phyloP scores from a whole-genome alignment of 306 rosid species.

The Lathyrus oleraceus region DNA sequence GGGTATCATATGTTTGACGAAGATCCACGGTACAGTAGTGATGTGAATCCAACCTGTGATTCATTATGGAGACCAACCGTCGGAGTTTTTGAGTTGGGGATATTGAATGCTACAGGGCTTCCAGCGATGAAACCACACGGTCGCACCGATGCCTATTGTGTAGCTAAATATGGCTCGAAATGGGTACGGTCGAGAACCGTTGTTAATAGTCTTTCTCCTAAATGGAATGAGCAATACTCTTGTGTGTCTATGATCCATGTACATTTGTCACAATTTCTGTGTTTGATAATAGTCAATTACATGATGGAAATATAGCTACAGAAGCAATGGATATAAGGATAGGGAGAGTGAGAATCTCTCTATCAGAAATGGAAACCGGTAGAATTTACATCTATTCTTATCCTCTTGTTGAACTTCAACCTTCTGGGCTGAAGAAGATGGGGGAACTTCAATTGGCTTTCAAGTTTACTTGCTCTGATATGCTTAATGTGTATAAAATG shows the following conservation, averaged over 20 bases:
- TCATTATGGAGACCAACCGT: slow-evolving; percentile 33
- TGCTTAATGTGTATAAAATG: not conserved
- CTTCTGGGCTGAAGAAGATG: slow-evolving; percentile 43
- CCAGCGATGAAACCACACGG: slow-evolving; percentile 40
- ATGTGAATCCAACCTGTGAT: slow-evolving; percentile 35
- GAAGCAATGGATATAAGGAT: slow-evolving; percentile 35
- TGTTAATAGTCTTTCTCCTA: slow-evolving; percentile 39
- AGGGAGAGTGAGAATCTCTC: slow-evolving; percentile 41
- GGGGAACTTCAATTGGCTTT: slow-evolving; percentile 44
- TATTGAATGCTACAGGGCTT: slow-evolving; percentile 46
- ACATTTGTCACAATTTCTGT: slow-evolving; percentile 39
- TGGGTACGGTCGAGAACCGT: slow-evolving; percentile 45
- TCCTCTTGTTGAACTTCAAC: slow-evolving; percentile 41
- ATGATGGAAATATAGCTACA: slow-evolving; percentile 6
- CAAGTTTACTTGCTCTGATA: slow-evolving; percentile 24
- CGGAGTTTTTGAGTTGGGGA: slow-evolving; percentile 55
- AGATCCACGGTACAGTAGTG: slow-evolving; percentile 35
- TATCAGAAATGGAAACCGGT: slow-evolving; percentile 24
- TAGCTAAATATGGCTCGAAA: slow-evolving; percentile 46
- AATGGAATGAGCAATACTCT: slow-evolving; percentile 44
- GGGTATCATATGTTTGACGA: slow-evolving; percentile 59
- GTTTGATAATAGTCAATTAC: slow-evolving; percentile 40
- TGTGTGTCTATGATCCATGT: slow-evolving; percentile 41
- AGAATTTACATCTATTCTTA: slow-evolving; percentile 28
- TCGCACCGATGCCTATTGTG: slow-evolving; percentile 48